A percentile compares a stretch with the other conserved stretches of the same genome.
phyloP scores from a whole-genome alignment of 345 rosid species.

The Brassica napus region Da-Ae NC_063442.1:2802001-2802500 shows the following conservation, averaged over 20 bases:
- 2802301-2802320: conserved; percentile 2
- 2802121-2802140: not conserved
- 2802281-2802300: conserved; percentile 15
- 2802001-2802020: conserved; percentile 1
- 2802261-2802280: conserved; percentile 21
- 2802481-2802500: not conserved
- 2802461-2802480: not conserved
- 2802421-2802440: not conserved
- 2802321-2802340: conserved; percentile 2
- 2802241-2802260: not conserved
- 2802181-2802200: not conserved
- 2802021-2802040: not conserved
- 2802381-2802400: not conserved
- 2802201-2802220: not conserved
- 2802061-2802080: not conserved
- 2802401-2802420: no score
- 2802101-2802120: not conserved
- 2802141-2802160: not conserved
- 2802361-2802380: not conserved
- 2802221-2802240: conserved; percentile 20
- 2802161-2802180: conserved; percentile 19
- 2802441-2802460: not conserved
- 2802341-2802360: not conserved
- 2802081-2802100: not conserved
- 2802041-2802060: not conserved